Conservation (phyloP, 805 yeast species). For the Hanseniaspora guilliermondii region DNA sequence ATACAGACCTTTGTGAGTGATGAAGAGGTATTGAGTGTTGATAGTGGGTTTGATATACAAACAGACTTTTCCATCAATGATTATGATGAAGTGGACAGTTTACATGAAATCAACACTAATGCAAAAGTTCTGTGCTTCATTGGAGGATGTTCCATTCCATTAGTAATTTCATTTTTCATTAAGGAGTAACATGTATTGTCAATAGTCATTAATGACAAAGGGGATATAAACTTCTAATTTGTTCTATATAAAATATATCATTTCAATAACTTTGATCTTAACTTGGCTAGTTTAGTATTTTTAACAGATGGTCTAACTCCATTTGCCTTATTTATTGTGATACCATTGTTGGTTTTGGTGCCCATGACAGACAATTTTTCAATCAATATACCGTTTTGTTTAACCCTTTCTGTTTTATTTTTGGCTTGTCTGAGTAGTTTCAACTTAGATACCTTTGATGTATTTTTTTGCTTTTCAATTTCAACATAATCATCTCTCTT, state of each 20-base stretch:
- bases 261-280: slow-evolving; percentile 9
- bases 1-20: slow-evolving; percentile 17
- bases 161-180: neutral
- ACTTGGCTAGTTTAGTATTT: slow-evolving; percentile 1
- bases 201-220: neutral
- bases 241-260: neutral
- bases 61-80: slow-evolving; percentile 5
- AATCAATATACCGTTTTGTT: slow-evolving; percentile 3
- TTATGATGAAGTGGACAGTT: slow-evolving; percentile 13
- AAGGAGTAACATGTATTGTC: neutral
- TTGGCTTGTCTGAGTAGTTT: slow-evolving; percentile 7
- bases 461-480: slow-evolving; percentile 13
- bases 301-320: slow-evolving; percentile 1
- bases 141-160: slow-evolving; percentile 6
- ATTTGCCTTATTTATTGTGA: neutral
- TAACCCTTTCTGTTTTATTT: slow-evolving; percentile 10
- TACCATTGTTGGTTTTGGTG: neutral
- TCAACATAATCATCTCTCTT: slow-evolving; percentile 10
- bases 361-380: neutral
- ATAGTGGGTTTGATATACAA: slow-evolving; percentile 3
- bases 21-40: neutral
- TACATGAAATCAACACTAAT: neutral
- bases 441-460: slow-evolving; percentile 14
- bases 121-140: neutral
- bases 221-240: neutral